Evolutionary conservation across 345 rosid species (phyloP), one percentile per base, ranked within the genome.

Genomic region (Carallia pectinifolia): DNA sequence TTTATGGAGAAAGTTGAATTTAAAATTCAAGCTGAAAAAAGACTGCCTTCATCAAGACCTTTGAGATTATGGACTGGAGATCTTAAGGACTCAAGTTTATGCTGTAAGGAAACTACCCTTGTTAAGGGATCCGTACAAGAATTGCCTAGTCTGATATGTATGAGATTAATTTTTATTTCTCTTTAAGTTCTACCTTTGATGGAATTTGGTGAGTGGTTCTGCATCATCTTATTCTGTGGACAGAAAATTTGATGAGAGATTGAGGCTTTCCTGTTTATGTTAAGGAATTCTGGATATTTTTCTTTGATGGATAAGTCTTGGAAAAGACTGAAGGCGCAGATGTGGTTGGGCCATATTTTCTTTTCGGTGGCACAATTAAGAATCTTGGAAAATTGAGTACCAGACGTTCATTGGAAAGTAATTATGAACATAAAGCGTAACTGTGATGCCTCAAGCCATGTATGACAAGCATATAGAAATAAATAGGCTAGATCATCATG

Each of bases 141-240:
- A 80, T 73, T 79, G 73, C 73, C 65, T 79, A 69, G 84, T 60
- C 60, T 65, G 71, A 58, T 77, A 75, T 82, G 81, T 85, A 77
- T 73, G 77, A 80, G 66, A 62, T 79, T 80, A 67, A 61, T 70
- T 58, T 69, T 77, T 76, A 30, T 65, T 81, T 71, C 65, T 60
- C 56, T 67, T 68, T 65, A 72, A 72, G 70, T 38, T 77, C 60
- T 36, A 56, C 47, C 36, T 23, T 59, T 18, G 50, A 61, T 67
- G 68, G 72, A 71, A 38, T 6, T 64, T 39, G 54, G 39, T 40
- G 39, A 53, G 37, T 33, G 27, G 27, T 44, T 52, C 73, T 68
- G 33, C 67, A 30, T 72, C 67, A 18, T 74, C 47, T 38, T 27
- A 44, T 38, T 19, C 64, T n/a, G 12, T 40, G 29, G 74, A 19